Evolutionary conservation across 345 rosid species (phyloP), one percentile per base, ranked within the genome.

Genomic region (Rubroshorea leprosula): DNA sequence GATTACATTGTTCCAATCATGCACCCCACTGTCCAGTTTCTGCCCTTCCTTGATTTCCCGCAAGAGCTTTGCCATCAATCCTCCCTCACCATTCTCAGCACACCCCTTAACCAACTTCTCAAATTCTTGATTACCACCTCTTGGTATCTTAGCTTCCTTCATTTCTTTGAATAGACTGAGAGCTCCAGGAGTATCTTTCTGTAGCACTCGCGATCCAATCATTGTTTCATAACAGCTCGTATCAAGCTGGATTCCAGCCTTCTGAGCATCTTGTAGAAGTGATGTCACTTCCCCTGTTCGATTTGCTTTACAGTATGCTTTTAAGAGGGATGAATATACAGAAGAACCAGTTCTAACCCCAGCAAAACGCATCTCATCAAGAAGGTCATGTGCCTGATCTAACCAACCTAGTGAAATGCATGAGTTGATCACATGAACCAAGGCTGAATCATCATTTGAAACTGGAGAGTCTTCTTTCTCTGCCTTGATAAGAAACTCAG

Each of bases 1-100:
- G 59, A 93, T 83, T 54, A 86, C 90, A 25, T 80, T 89, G 74
- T 89, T 93, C 97, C 97, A 89, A 50, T 86, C 96, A 63, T 89
- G 89, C 55, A 89, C 84, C 9, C 81, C 96, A 6, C 80, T 68
- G 61, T 93, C 87, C 57, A 75, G 65, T 56, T 69, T 79, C 72
- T 93, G 91, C 48, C 83, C 91, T 65, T 80, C 97, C 73, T 70
- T 83, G 65, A 89, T 83, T 73, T 93, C 99, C 56, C 60, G 55
- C 80, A 93, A 55, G 23, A 93, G 96, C 74, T 86, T 93, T 13
- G 83, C 68, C 99, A 89, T 85, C 50, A 85, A 68, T n/a, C 94
- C 83, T 18, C 85, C 83, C 64, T 85, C 89, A 59, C 75, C 61
- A 25, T 71, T 78, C 60, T 72, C 83, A n/a, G 72, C 79, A 38